phyloP scores from a whole-genome alignment of 306 rosid species.

The Lupinus albus region DNA sequence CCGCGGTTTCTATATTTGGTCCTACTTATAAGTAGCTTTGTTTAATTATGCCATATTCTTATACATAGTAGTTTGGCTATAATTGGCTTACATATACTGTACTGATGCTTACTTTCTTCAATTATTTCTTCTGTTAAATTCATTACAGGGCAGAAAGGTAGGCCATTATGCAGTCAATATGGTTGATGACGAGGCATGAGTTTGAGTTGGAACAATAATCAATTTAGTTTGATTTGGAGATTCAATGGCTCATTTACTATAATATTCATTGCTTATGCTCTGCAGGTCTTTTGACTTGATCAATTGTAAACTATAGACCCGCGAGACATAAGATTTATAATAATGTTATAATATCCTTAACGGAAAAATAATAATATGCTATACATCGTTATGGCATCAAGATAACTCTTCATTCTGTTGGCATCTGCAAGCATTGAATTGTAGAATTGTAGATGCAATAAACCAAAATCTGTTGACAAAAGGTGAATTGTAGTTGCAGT shows the following conservation, averaged over 20 bases:
- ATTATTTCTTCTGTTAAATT: not conserved
- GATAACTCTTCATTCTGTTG: not conserved
- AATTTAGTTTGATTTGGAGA: not conserved
- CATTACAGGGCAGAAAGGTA: constrained; percentile 68
- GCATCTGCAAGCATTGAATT: too few relatives aligned
- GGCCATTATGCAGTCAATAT: constrained; percentile 68
- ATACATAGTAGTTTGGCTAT: not conserved
- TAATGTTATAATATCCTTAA: not conserved
- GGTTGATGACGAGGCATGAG: constrained; percentile 56
- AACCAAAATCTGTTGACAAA: too few relatives aligned
- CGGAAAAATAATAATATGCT: not conserved
- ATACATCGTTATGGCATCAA: not conserved
- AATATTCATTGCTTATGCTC: not conserved
- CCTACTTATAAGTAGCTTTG: constrained; percentile 1
- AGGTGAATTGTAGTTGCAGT: too few relatives aligned
- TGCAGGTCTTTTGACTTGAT: not conserved
- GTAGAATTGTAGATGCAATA: too few relatives aligned
- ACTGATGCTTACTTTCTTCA: not conserved
- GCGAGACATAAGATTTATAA: not conserved
- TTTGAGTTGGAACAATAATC: constrained; percentile 1
- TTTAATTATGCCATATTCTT: not conserved
- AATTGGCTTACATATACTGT: not conserved
- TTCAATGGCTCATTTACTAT: not conserved
- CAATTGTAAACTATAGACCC: not conserved
- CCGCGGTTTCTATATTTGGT: not conserved